These are phyloP conservation scores for Nakaseomyces glabratus DNA, from an alignment of 1,139 yeast genomes.

Conservation along the genomic window DNA sequence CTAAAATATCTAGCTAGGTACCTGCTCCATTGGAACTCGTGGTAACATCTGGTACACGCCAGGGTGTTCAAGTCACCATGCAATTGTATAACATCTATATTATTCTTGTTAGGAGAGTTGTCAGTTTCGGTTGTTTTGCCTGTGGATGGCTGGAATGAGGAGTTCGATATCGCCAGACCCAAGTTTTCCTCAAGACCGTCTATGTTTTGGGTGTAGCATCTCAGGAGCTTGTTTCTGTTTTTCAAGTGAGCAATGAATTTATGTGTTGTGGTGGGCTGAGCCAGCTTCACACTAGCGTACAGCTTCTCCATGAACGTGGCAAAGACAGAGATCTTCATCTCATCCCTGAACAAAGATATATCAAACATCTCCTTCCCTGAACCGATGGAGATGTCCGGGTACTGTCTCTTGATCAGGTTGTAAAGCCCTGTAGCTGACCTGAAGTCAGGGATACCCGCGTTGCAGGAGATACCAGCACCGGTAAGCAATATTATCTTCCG, in stretches of 20 bases:
- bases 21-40: constrained; percentile 52
- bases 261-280: constrained; percentile 80
- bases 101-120: constrained; percentile 39
- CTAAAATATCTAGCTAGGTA: constrained; percentile 38
- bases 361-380: constrained; percentile 87
- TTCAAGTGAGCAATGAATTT: constrained; percentile 59
- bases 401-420: constrained; percentile 56
- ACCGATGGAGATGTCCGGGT: constrained; percentile 50
- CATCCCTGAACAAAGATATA: constrained; percentile 65
- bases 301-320: constrained; percentile 51
- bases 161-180: constrained; percentile 27
- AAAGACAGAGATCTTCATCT: constrained; percentile 50
- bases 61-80: constrained; percentile 82
- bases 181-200: constrained; percentile 35
- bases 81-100: constrained; percentile 69
- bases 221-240: constrained; percentile 55
- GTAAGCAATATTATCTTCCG: constrained; percentile 56
- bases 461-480: constrained; percentile 94
- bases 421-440: constrained; percentile 79
- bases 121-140: not conserved
- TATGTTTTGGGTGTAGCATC: constrained; percentile 80
- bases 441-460: constrained; percentile 95
- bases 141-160: constrained; percentile 15
- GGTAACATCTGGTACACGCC: constrained; percentile 62
- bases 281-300: constrained; percentile 51